Percentiles rank a stretch among this genome's conserved stretches.
phyloP scores from a whole-genome alignment of 23 red algal genomes.

The Gracilariopsis chorda region DNA sequence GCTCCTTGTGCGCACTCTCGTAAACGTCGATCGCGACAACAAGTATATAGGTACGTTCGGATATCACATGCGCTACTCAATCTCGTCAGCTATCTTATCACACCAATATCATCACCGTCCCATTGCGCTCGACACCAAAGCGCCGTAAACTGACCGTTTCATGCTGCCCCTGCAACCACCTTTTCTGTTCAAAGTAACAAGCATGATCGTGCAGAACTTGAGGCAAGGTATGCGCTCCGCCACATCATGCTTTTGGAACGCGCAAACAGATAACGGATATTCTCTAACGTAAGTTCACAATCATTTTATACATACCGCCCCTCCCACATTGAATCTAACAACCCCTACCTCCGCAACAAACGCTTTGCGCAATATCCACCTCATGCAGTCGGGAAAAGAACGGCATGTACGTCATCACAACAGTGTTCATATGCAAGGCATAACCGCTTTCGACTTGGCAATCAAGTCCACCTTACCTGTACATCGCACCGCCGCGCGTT shows the following conservation, averaged over 20 bases:
- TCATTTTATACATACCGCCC: too few species aligned
- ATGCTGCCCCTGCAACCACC: too few species aligned
- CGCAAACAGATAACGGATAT: conserved; percentile 65
- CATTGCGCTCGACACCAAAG: too few species aligned
- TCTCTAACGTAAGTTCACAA: conserved; percentile 60
- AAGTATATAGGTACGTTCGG: conserved; percentile 74
- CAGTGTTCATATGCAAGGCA: conserved; percentile 72
- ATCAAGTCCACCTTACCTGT: not conserved
- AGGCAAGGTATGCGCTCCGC: conserved; percentile 71
- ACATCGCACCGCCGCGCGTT: conserved; percentile 28
- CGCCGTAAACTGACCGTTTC: too few species aligned
- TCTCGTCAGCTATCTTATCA: too few species aligned
- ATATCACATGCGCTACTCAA: too few species aligned
- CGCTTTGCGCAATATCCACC: too few species aligned
- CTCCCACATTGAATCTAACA: too few species aligned
- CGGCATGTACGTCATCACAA: conserved; percentile 83
- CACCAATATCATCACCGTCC: too few species aligned
- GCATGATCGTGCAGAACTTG: conserved; percentile 75
- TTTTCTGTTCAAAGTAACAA: too few species aligned
- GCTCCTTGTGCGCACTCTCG: conserved; percentile 51
- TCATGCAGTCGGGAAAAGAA: conserved; percentile 41
- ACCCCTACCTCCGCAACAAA: too few species aligned
- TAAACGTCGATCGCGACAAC: conserved; percentile 71
- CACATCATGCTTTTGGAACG: conserved; percentile 73
- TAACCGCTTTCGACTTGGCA: conserved; percentile 16